Percentiles rank a stretch among this genome's conserved stretches.
These are phyloP conservation scores for Wallacemonas rigidus DNA, from an alignment of 208 protist species.

Conservation along the genomic window DNA sequence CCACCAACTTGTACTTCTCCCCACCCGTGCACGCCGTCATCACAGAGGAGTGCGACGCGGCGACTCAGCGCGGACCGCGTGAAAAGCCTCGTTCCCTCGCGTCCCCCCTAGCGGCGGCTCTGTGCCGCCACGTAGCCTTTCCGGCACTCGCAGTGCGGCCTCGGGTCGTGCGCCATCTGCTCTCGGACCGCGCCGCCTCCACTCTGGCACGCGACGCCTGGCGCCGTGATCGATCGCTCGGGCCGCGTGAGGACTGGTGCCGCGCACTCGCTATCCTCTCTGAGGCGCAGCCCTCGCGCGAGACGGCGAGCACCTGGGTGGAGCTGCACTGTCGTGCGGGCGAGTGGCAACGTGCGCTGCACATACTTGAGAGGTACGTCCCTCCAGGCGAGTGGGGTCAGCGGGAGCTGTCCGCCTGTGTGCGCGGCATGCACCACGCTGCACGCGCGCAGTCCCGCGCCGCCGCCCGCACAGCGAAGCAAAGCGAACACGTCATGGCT, in stretches of 20 bases:
- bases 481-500: no score
- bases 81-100: neutral
- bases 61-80: neutral
- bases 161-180: conserved; percentile 21
- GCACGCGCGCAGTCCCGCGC: neutral
- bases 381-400: conserved; percentile 53
- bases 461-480: no score
- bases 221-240: conserved; percentile 7
- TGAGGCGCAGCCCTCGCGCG: conserved; percentile 8
- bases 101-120: neutral
- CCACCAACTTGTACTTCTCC: conserved; percentile 59
- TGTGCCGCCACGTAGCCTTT: neutral
- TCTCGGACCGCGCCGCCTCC: conserved; percentile 29
- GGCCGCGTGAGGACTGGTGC: conserved; percentile 14
- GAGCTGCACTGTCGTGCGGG: conserved; percentile 29
- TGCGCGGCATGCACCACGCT: conserved; percentile 56
- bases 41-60: conserved; percentile 6
- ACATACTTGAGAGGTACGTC: conserved; percentile 38
- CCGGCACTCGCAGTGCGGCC: conserved; percentile 1
- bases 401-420: conserved; percentile 49
- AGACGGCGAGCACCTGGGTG: conserved; percentile 20
- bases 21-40: conserved; percentile 22
- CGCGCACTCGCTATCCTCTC: conserved; percentile 22
- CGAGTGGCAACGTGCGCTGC: conserved; percentile 43
- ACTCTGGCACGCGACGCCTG: conserved; percentile 8